Evolutionary conservation across 2,329 filamentous ascomycete genomes (phyloP), one percentile per base, ranked within the genome.

Genomic region (Neofusicoccum parvum): DNA sequence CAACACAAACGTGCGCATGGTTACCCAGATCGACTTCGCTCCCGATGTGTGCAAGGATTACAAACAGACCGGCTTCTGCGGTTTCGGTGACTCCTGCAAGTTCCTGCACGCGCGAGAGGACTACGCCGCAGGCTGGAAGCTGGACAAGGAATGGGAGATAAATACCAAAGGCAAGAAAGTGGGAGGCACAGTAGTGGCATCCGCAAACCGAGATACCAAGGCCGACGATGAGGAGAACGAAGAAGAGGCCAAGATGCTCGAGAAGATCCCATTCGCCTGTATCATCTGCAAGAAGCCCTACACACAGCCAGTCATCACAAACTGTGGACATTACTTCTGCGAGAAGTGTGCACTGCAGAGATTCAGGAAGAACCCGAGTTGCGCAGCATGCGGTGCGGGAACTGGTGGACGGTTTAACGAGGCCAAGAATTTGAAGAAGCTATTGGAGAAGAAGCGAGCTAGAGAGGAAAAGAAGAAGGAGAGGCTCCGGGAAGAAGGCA

Each of bases 31-130:
- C 37, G 95, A 99, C 75, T 98, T 92, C 75, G 90, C 91, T 0
- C 92, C 94, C 0, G 94, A 98, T 70, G 91, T 96, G 0, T 99
- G 95, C 80, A 98, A 98, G 77, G 95, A 98, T 75, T 95, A 92
- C 78, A 94, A 94, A 70, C 86, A 91, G 72, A 95, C 77, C 0
- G 76, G 77, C 1, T 78, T 88, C 74, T 90, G 87, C 70, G 88
- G 88, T 1, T 91, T 89, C 69, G 90, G 91, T 34, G 92, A 95
- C 75, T 88, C 85, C 67, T 97, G 94, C 81, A 96, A 93, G 73
- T 95, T 89, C 74, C 74, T 92, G 0, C 92, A 95, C 73, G 87
- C 87, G 5, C 83, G 92, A 66, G 89, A 92, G 72, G 90, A 92
- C 76, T 90, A 92, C 74, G 92, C 94, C 71, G 90, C 94, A 75